Evolutionary conservation across 2,329 filamentous ascomycete genomes (phyloP), one percentile per base, ranked within the genome.

Genomic region (Curvularia sp.): DNA sequence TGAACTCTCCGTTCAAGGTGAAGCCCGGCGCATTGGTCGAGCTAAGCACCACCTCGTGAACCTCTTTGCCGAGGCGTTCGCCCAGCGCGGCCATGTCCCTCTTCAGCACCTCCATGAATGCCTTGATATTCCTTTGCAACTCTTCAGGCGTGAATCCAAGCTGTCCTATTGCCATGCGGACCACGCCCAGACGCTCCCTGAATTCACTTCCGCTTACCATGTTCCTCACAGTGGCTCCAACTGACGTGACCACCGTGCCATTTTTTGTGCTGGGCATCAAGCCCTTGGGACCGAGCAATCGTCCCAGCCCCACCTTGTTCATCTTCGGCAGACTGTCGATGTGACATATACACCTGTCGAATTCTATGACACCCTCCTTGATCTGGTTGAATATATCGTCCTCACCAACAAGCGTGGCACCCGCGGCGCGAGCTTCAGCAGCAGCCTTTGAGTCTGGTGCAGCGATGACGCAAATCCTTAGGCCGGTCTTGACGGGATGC

Each of bases 251-350:
- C 55, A 99, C 90, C 0, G 95, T 98, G 64, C 92, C 93, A 62
- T 87, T 87, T 83, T 97, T 97, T 60, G 85, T 81, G 75, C 87
- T 96, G 5, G 95, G 95, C 95, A 99, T 98, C 72, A 99, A 79
- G 2, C 93, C 93, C 78, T 87, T 89, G 46, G 96, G 95, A 71
- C 95, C 95, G 20, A 99, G 83, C 43, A 97, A 85, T 65, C 89
- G 86, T 63, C 90, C 94, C 63, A 99, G 77, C 0, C 86, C 87
- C 35, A 93, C 89, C 81, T 95, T 93, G 75, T 89, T 90, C 71
- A 99, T 81, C 56, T 90, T 92, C 52, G 85, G 84, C 67, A 95
- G 83, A 67, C 89, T 93, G 68, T 91, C 87, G 50, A 85, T 83
- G 77, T 97, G 93, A 79, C 92, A 96, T 68, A 99, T 87, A 62